These are phyloP conservation scores for Dactylorhiza incarnata DNA, from an alignment of 106 monocot genomes.

Conservation along the genomic window DNA sequence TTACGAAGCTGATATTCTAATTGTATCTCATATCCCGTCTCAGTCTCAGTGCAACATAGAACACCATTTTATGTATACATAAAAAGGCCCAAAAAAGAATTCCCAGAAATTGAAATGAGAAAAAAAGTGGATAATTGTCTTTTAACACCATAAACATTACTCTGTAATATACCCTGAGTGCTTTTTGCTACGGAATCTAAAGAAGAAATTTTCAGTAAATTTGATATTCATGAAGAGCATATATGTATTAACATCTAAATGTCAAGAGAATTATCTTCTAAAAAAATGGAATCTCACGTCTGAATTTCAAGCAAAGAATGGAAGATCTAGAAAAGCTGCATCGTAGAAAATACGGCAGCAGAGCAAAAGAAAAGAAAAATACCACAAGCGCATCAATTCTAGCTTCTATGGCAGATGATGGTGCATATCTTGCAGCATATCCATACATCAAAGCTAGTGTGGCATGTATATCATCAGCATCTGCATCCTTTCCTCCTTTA, in stretches of 20 bases:
- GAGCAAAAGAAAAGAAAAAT: slow-evolving; percentile 16
- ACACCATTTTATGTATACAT: too few species aligned
- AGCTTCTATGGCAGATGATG: slow-evolving; percentile 92
- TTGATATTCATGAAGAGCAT: too few species aligned
- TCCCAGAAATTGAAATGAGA: too few species aligned
- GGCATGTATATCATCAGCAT: slow-evolving; percentile 93
- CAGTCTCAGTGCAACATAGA: too few species aligned
- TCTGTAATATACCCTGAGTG: too few species aligned
- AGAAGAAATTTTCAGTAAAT: too few species aligned
- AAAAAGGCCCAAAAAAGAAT: too few species aligned
- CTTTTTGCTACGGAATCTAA: too few species aligned
- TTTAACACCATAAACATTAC: too few species aligned
- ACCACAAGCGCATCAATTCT: slow-evolving; percentile 99
- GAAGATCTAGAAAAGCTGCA: neutral
- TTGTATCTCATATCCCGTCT: too few species aligned
- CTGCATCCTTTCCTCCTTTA: slow-evolving; percentile 45
- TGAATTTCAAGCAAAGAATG: neutral
- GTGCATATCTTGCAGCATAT: slow-evolving; percentile 99
- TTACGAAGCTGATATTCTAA: too few species aligned
- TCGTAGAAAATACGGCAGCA: neutral
- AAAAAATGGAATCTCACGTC: neutral
- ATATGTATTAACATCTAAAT: neutral
- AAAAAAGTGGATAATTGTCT: too few species aligned
- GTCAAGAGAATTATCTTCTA: neutral
- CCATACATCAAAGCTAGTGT: slow-evolving; percentile 98